A percentile compares a stretch with the other conserved stretches of the same genome.
Evolutionary conservation across 2,329 filamentous ascomycete species (phyloP).

Genomic region (Lasiodiplodia gonubiensis): DNA sequence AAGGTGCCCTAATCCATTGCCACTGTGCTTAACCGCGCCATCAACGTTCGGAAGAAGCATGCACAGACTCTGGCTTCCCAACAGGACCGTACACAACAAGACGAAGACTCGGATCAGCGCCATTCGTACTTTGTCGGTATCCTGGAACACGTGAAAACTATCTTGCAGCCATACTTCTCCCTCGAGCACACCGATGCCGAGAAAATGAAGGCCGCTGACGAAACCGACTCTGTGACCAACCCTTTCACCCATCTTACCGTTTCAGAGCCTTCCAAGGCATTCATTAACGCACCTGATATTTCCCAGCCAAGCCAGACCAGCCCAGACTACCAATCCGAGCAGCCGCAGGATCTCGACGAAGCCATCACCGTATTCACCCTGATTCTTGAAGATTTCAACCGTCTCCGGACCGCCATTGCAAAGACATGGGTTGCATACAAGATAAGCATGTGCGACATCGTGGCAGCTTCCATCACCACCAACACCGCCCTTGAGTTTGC

Average conservation of each 20-base stretch:
- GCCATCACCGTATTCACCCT: slow-evolving; percentile 30
- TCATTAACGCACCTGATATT: slow-evolving; percentile 42
- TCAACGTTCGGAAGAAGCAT: slow-evolving; percentile 39
- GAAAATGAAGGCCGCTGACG: neutral
- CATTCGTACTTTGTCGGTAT: slow-evolving; percentile 46
- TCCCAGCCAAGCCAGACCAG: slow-evolving; percentile 32
- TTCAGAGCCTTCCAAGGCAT: slow-evolving; percentile 48
- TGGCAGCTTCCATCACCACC: slow-evolving; percentile 33
- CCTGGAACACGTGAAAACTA: slow-evolving; percentile 44
- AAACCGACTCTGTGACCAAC: slow-evolving; percentile 35
- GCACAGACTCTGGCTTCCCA: slow-evolving; percentile 33
- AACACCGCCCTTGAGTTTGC: slow-evolving; percentile 35
- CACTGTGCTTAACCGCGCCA: slow-evolving; percentile 46
- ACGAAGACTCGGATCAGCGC: slow-evolving; percentile 35
- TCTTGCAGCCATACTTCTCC: slow-evolving; percentile 35
- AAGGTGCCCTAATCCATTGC: slow-evolving; percentile 41
- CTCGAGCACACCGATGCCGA: neutral
- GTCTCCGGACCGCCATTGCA: slow-evolving; percentile 31
- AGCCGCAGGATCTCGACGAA: slow-evolving; percentile 25
- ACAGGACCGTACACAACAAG: slow-evolving; percentile 27
- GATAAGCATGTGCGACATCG: slow-evolving; percentile 30
- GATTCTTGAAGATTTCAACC: slow-evolving; percentile 30
- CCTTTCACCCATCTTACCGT: slow-evolving; percentile 46
- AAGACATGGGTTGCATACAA: slow-evolving; percentile 32
- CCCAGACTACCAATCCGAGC: slow-evolving; percentile 44